Conservation (phyloP, 306 rosid genomes). For the Calophaca sinica region DNA sequence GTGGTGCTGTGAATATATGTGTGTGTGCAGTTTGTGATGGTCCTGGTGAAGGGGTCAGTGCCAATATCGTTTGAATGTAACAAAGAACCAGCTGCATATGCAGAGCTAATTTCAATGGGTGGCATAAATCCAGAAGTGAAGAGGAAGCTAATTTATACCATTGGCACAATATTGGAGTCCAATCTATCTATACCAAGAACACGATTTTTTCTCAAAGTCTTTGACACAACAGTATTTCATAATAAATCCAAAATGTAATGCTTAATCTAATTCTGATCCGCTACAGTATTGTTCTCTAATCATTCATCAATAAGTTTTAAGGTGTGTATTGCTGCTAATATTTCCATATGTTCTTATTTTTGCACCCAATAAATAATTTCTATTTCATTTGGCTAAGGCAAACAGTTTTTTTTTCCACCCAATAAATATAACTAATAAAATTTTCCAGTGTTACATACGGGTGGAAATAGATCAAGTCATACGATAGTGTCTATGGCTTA, state of each 20-base stretch:
- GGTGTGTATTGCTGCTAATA: too few species aligned
- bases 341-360: too few species aligned
- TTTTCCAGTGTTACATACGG: too few species aligned
- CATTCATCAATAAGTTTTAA: too few species aligned
- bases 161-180: slow-evolving; percentile 71
- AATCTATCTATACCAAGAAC: slow-evolving; percentile 65
- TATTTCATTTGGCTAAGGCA: too few species aligned
- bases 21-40: slow-evolving; percentile 83
- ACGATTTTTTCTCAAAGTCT: slow-evolving; percentile 86
- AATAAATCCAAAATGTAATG: slow-evolving; percentile 59
- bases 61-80: slow-evolving; percentile 66
- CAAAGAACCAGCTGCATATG: slow-evolving; percentile 81
- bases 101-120: slow-evolving; percentile 87
- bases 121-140: slow-evolving; percentile 78
- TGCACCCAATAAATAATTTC: too few species aligned
- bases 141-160: slow-evolving; percentile 65
- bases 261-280: not conserved
- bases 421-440: too few species aligned
- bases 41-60: slow-evolving; percentile 85
- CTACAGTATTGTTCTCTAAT: not conserved
- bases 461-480: too few species aligned
- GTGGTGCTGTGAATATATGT: not conserved
- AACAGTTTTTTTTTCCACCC: too few species aligned
- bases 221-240: slow-evolving; percentile 67
- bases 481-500: too few species aligned